Evolutionary conservation across 805 yeast genomes (phyloP), one percentile per base, ranked within the genome.

Genomic region (Hanseniaspora occidentalis): DNA sequence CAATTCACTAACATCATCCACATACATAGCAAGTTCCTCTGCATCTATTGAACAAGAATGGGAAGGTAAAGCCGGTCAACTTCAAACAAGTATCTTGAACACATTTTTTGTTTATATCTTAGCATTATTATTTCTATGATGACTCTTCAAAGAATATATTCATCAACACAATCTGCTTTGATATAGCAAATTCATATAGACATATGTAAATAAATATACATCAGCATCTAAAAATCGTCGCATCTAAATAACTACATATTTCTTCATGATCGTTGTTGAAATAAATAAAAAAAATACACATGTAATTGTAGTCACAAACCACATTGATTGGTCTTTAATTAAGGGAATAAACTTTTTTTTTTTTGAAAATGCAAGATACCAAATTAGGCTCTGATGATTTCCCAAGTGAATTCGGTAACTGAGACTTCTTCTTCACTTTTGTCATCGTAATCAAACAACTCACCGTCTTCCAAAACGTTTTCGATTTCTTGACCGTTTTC

Each of bases 381-480:
- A 43, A 47, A 52, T 44, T 56, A 56, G 17, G 57, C 60, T 35
- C 55, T 57, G 7, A 66, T 61, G 34, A 89, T 66, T 8, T 69
- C 72, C 80, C 92, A 88, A 35, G 60, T 54, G n/a, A 77, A 66
- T 2, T 84, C 88, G 1, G 82, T 76, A 13, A 92, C 71, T 18
- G 88, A 75, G 16, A 86, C 96, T 58, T 89, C 96, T 34, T 66
- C 73, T 10, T 75, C 73, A 6, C 81, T 78, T 48, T 77, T 73
- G 42, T 92, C 97, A 57, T 92, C 97, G 54, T 88, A 92, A 52
- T 92, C 98, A 55, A 79, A 92, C 88, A 95, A 88, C 55, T 92
- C 97, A 40, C 74, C 77, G 20, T 84, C 95, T 27, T 67, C 71
- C 22, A 86, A 63, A 42, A 81, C 92, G 20, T 85, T 47, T 39